phyloP scores from a whole-genome alignment of 495 filamentous ascomycete genomes.

The Aspergillus ostianus region DNA sequence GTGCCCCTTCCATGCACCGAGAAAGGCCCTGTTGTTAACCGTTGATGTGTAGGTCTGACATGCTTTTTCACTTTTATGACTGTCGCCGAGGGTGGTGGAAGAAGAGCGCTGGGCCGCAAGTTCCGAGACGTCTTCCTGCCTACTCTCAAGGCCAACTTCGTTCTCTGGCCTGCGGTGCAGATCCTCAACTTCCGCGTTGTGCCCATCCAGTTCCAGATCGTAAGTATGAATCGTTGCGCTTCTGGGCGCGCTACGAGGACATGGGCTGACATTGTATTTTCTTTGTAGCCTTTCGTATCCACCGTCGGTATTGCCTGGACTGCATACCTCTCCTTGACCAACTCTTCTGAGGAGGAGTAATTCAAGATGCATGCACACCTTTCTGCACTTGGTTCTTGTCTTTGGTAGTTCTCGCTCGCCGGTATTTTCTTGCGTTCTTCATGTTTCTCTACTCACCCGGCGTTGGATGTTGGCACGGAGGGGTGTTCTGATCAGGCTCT shows the following conservation, averaged over 20 bases:
- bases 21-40: background rate
- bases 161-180: conserved; percentile 95
- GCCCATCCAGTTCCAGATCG: conserved; percentile 95
- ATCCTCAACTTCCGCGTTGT: conserved; percentile 95
- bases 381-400: background rate
- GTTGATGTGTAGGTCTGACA: conserved; percentile 59
- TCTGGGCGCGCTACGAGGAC: background rate
- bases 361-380: background rate
- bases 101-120: conserved; percentile 75
- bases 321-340: conserved; percentile 94
- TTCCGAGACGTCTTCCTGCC: conserved; percentile 91
- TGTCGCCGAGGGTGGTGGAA: conserved; percentile 87
- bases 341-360: conserved; percentile 71
- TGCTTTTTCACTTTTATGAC: conserved; percentile 97
- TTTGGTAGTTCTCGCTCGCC: background rate
- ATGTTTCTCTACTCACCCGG: background rate
- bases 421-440: conserved; percentile 2
- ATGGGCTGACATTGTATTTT: conserved; percentile 6
- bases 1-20: background rate
- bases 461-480: background rate
- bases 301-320: conserved; percentile 98
- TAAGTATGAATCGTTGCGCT: conserved; percentile 47
- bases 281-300: conserved; percentile 84
- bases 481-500: background rate
- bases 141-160: conserved; percentile 91